These are phyloP conservation scores for Penicillium freii DNA, from an alignment of 2,329 filamentous ascomycete species.

Conservation along the genomic window DNA sequence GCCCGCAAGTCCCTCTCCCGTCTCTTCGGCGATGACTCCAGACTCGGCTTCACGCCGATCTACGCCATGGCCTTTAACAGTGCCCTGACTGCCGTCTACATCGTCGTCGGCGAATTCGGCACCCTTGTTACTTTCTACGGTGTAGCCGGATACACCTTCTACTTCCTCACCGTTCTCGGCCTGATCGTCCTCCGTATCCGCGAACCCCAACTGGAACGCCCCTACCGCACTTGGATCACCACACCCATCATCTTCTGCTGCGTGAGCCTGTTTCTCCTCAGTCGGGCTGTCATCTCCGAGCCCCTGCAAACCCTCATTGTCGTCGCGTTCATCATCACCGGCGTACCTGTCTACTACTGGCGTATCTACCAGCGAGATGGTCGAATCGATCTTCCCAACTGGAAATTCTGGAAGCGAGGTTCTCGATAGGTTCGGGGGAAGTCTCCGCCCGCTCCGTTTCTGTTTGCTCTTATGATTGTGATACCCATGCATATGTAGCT, in stretches of 20 bases:
- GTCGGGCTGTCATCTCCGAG: constrained; percentile 83
- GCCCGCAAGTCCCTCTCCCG: constrained; percentile 58
- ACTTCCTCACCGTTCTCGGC: constrained; percentile 91
- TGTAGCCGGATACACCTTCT: constrained; percentile 94
- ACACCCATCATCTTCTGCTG: constrained; percentile 99
- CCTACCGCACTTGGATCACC: constrained; percentile 94
- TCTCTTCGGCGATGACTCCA: constrained; percentile 72
- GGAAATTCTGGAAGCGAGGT: constrained; percentile 46
- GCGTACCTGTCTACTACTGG: constrained; percentile 87
- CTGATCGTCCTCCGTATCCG: constrained; percentile 84
- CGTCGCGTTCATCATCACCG: constrained; percentile 76
- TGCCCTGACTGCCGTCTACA: constrained; percentile 70
- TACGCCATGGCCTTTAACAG: constrained; percentile 84
- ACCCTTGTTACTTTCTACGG: constrained; percentile 96
- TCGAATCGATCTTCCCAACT: constrained; percentile 32
- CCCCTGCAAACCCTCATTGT: constrained; percentile 88
- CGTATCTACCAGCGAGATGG: constrained; percentile 67
- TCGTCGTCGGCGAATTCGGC: constrained; percentile 82
- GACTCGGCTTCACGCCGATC: constrained; percentile 90
- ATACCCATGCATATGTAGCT: constrained; percentile 29
- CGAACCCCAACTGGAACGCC: constrained; percentile 82
- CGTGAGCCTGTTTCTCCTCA: constrained; percentile 88
- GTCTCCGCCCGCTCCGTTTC: background rate
- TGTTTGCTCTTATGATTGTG: constrained; percentile 20
- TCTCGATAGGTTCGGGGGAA: constrained; percentile 8